Evolutionary conservation across 768 basidiomycete genomes (phyloP).

Genomic region (Clavulina sp.): DNA sequence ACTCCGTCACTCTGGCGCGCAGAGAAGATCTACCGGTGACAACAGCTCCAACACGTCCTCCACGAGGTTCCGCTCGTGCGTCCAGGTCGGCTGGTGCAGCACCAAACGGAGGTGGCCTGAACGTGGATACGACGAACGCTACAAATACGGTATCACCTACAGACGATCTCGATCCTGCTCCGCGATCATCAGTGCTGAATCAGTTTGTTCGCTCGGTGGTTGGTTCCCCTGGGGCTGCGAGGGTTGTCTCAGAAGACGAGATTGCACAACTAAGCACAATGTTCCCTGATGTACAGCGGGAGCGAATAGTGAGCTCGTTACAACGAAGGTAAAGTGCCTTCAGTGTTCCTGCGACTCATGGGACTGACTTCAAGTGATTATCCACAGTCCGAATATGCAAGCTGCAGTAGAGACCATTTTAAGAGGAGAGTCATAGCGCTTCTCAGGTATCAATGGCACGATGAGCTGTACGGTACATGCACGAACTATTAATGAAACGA

Average conservation of each 20-base stretch:
- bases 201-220: conserved; percentile 72
- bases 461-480: no score
- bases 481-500: no score
- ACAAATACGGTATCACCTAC: conserved; percentile 3
- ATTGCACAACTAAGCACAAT: conserved; percentile 56
- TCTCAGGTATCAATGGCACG: no score
- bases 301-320: conserved; percentile 55
- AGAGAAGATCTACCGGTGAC: conserved; percentile 51
- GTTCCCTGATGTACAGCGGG: conserved; percentile 68
- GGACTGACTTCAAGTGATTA: no score
- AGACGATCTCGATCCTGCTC: conserved; percentile 14
- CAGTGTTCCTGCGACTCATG: no score
- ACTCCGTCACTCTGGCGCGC: conserved; percentile 16
- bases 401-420: no score
- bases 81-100: background rate
- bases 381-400: no score
- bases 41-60: conserved; percentile 30
- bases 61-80: conserved; percentile 11
- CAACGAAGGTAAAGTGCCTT: conserved; percentile 50
- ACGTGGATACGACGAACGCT: background rate
- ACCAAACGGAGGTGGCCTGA: conserved; percentile 1
- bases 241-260: conserved; percentile 60
- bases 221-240: conserved; percentile 39
- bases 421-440: no score
- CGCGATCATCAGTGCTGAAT: conserved; percentile 35